Evolutionary conservation across 257 asterid species (phyloP), one percentile per base, ranked within the genome.

Genomic region (Echium plantagineum): DNA sequence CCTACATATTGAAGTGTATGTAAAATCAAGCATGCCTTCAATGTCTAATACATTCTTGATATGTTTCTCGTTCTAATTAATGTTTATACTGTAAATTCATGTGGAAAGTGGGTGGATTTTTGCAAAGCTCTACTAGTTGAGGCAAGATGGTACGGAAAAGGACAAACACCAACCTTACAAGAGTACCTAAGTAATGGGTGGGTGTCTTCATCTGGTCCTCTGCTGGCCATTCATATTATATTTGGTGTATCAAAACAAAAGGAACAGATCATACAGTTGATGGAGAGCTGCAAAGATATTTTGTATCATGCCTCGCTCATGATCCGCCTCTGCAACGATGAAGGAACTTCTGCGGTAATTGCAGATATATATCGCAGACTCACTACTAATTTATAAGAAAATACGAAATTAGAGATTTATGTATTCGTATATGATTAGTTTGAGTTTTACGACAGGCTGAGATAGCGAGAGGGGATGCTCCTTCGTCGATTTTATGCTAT

Each of bases 291-390:
- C 59, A 68, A 21, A 9, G 79, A 77, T 7, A 66, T 78, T 15
- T 72, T 72, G 56, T 71, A 58, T 65, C 71, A 69, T 0, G 62
- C 71, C 5, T 81, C 85, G 5, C 65, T 81, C 54, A 63, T 85
- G 18, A 65, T 83, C 54, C 84, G 86, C 12, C 88, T 85, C 21
- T 72, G 83, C 77, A 83, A 83, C 21, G 91, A 83, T 26, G 79
- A 69, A 46, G 89, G 79, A 17, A 85, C 91, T 64, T 80, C 85
- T 15, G 57, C 76, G 67, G 94, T 85, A 78, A 52, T 31, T 35
- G 9, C 10, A 1, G 46, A 35, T 35, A 3, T 28, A 24, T 24
- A 31, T n/a, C n/a, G n/a, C n/a, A n/a, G n/a, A n/a, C n/a, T n/a
- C n/a, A n/a, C n/a, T n/a, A n/a, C n/a, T n/a, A n/a, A n/a, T n/a